phyloP scores from a whole-genome alignment of 805 yeast genomes.

The Monosporozyma servazzii region DNA sequence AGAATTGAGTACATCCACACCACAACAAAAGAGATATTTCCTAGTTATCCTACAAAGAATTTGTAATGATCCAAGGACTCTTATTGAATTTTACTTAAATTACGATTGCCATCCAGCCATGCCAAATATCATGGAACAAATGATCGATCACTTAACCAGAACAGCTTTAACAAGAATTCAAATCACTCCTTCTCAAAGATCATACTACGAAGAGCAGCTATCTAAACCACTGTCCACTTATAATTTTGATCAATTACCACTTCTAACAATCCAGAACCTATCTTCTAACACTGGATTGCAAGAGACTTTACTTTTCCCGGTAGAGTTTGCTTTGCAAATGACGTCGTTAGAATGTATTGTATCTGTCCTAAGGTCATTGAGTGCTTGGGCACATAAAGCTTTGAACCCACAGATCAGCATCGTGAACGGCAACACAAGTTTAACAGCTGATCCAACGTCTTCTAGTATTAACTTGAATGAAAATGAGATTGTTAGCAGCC shows the following conservation, averaged over 20 bases:
- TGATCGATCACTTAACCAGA: slow-evolving; percentile 64
- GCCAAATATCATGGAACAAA: slow-evolving; percentile 78
- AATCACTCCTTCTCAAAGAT: slow-evolving; percentile 59
- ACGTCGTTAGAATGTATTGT: slow-evolving; percentile 72
- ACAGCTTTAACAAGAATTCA: slow-evolving; percentile 63
- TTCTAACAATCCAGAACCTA: slow-evolving; percentile 61
- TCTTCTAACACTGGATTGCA: slow-evolving; percentile 26
- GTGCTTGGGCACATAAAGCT: slow-evolving; percentile 79
- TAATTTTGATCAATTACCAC: slow-evolving; percentile 64
- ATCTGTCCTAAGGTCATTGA: slow-evolving; percentile 68
- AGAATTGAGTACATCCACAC: slow-evolving; percentile 82
- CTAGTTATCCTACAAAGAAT: slow-evolving; percentile 71
- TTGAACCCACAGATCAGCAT: slow-evolving; percentile 23
- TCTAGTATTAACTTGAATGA: slow-evolving; percentile 7
- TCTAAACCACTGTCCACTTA: slow-evolving; percentile 61
- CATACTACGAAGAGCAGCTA: slow-evolving; percentile 41
- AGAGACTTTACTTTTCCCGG: slow-evolving; percentile 40
- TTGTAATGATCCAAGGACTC: slow-evolving; percentile 79
- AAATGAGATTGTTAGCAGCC: slow-evolving; percentile 14
- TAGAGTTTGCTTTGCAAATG: slow-evolving; percentile 78
- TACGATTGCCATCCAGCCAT: slow-evolving; percentile 83
- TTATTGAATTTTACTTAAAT: slow-evolving; percentile 87
- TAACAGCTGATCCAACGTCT: slow-evolving; percentile 2
- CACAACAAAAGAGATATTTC: slow-evolving; percentile 87
- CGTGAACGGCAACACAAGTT: background rate